Evolutionary conservation across 805 yeast genomes (phyloP).

Genomic region (Zygoascus bituminiphila): DNA sequence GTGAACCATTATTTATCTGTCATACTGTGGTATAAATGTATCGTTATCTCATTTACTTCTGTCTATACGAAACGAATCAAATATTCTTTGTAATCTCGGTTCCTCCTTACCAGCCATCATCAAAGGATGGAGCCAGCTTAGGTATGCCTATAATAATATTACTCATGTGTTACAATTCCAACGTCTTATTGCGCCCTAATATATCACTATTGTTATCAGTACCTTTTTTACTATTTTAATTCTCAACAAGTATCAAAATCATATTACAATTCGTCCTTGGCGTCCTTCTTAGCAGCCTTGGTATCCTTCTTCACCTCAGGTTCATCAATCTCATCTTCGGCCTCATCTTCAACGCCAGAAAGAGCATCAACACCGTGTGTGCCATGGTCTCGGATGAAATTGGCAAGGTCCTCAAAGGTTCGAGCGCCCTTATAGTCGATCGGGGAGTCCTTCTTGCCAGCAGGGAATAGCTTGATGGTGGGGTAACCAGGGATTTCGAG

Average conservation of each 20-base stretch:
- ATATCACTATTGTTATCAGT: too few species aligned
- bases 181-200: too few species aligned
- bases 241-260: not conserved
- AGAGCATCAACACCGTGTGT: conserved; percentile 51
- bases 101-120: too few species aligned
- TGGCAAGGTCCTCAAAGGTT: conserved; percentile 59
- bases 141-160: too few species aligned
- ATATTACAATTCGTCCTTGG: conserved; percentile 16
- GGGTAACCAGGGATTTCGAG: conserved; percentile 86
- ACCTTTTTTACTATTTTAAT: not conserved
- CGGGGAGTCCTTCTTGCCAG: conserved; percentile 62
- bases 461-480: conserved; percentile 85
- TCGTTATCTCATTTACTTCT: not conserved
- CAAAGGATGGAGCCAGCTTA: too few species aligned
- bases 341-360: conserved; percentile 20
- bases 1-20: not conserved
- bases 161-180: too few species aligned
- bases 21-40: not conserved
- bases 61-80: too few species aligned
- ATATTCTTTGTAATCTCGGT: too few species aligned
- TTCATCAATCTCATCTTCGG: not conserved
- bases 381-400: conserved; percentile 66
- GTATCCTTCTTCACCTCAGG: not conserved
- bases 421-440: conserved; percentile 62
- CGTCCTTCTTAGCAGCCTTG: not conserved